phyloP scores from a whole-genome alignment of 768 basidiomycete species.

The Coprinopsis sp. region DNA sequence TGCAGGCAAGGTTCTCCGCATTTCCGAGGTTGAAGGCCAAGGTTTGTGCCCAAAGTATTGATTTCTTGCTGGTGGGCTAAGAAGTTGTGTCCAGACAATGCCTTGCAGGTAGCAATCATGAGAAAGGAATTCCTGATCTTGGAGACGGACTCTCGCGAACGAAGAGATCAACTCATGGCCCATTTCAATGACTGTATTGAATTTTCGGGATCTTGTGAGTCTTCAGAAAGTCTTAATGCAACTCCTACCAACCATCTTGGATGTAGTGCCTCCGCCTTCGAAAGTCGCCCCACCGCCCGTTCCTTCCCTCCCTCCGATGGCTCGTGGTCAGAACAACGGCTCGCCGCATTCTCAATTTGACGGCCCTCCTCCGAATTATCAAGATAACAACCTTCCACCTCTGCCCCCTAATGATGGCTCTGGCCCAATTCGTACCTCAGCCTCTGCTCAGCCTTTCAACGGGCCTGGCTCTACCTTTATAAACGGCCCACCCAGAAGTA shows the following conservation, averaged over 20 bases:
- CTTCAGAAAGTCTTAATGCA: not conserved
- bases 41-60: slow-evolving; percentile 35
- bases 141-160: slow-evolving; percentile 50
- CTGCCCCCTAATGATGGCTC: slow-evolving; percentile 8
- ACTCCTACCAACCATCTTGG: not conserved
- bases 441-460: slow-evolving; percentile 29
- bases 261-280: slow-evolving; percentile 48
- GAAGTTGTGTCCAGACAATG: slow-evolving; percentile 46
- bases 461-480: not conserved
- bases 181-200: slow-evolving; percentile 84
- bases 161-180: slow-evolving; percentile 57
- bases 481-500: slow-evolving; percentile 21
- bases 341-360: slow-evolving; percentile 10
- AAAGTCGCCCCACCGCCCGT: slow-evolving; percentile 68
- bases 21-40: slow-evolving; percentile 55
- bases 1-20: slow-evolving; percentile 86
- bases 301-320: slow-evolving; percentile 39
- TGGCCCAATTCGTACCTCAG: slow-evolving; percentile 17
- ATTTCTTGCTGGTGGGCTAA: not conserved
- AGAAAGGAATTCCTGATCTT: slow-evolving; percentile 78
- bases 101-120: slow-evolving; percentile 78
- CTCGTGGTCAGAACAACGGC: slow-evolving; percentile 7
- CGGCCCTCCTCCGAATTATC: slow-evolving; percentile 2
- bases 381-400: too few species aligned
- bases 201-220: slow-evolving; percentile 71